A percentile compares a stretch with the other conserved stretches of the same genome.
Evolutionary conservation across 768 basidiomycete genomes (phyloP).

Genomic region (Phylloporus arenicola): DNA sequence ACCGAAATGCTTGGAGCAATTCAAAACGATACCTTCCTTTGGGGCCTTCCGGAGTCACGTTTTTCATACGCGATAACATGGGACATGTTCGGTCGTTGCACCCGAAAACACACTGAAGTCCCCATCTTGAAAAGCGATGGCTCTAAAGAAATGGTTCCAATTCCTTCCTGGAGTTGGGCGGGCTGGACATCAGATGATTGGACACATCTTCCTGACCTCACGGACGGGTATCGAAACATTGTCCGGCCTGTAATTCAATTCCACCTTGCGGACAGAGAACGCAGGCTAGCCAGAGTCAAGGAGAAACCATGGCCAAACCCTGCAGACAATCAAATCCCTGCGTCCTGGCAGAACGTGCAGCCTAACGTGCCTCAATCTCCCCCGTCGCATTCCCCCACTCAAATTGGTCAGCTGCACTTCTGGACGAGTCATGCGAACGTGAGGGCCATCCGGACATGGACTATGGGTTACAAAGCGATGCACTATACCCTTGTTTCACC

Average conservation of each 20-base stretch:
- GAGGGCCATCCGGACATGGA: not conserved
- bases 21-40: conserved; percentile 11
- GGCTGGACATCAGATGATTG: not conserved
- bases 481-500: not conserved
- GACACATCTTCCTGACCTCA: not conserved
- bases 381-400: not conserved
- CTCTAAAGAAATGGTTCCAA: not conserved
- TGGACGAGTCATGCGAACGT: conserved; percentile 13
- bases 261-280: conserved; percentile 1
- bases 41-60: conserved; percentile 14
- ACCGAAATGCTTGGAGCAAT: conserved; percentile 6
- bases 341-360: not conserved
- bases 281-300: not conserved
- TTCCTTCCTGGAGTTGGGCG: conserved; percentile 20
- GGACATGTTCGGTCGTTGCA: not conserved
- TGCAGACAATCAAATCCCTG: not conserved
- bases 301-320: not conserved
- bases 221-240: not conserved
- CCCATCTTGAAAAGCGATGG: conserved; percentile 6
- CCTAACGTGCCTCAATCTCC: not conserved
- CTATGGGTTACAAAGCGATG: not conserved
- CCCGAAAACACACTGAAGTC: not conserved
- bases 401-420: conserved; percentile 10
- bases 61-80: conserved; percentile 14
- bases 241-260: conserved; percentile 4